Base-by-base conservation (phyloP, 176 grass and related monocot species). In the Bromus sterilis region DNA sequence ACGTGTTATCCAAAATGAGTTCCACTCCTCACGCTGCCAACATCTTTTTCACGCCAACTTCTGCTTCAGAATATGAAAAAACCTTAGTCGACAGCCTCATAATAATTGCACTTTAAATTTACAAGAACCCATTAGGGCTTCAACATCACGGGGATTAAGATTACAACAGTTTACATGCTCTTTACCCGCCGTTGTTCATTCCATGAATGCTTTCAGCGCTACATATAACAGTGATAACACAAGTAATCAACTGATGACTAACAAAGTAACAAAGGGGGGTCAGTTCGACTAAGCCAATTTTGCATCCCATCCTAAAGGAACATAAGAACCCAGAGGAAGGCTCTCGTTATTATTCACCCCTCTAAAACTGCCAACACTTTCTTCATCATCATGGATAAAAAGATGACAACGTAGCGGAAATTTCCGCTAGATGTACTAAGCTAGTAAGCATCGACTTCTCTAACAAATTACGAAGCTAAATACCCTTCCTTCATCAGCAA, bases 401-500 rank as follows among this genome's bases (percentile, higher is more conserved):
- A 74, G 44, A 83, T 49, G 88, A 89, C 42, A 80, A 80, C n/a
- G 75, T 84, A 75, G 81, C 70, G 9, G 80, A 42, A 36, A 81
- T 78, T 67, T 26, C 35, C 64, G 64, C 85, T 84, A 87, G 71
- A 87, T 85, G 70, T 63, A 51, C 84, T 77, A 84, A 84, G 77
- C 89, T 91, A 87, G 64, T 84, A 71, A 87, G 61, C 77, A 81
- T 80, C 4, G 6, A 78, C 78, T 71, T 76, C 70, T 80, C 92
- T 87, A 86, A 87, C 80, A 79, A 90, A 84, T 64, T 79, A 73
- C 84, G 78, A 77, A 80, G 83, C 83, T 83, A 84, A 84, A 80
- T 66, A 68, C 83, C 76, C 59, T 77, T 89, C 79, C 83, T 84
- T 88, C 86, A 75, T 90, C 76, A 70, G 61, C 71, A 92, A 92